Conservation (phyloP, 2,329 filamentous ascomycete genomes). For the Mariannaea sp. region DNA sequence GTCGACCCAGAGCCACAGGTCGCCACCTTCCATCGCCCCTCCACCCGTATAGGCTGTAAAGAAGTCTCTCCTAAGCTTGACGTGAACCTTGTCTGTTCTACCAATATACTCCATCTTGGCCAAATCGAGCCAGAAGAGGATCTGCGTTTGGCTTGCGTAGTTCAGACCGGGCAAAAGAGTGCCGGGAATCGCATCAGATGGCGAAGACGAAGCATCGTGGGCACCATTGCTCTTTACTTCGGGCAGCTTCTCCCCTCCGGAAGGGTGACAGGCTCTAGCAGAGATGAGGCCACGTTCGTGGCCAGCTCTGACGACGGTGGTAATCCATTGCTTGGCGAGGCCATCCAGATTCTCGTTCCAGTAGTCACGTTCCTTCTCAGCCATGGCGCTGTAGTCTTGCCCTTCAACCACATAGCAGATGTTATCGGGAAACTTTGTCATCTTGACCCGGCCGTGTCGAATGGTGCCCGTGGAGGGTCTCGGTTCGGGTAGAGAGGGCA, state of each 20-base stretch:
- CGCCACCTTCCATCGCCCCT: constrained; percentile 12
- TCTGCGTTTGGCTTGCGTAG: constrained; percentile 20
- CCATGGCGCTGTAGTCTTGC: constrained; percentile 12
- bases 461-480: not conserved
- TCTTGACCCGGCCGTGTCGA: not conserved
- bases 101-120: constrained; percentile 27
- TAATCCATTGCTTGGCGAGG: constrained; percentile 20
- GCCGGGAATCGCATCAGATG: no score
- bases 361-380: constrained; percentile 1
- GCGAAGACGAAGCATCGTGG: not conserved
- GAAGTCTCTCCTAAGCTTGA: constrained; percentile 20
- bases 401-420: constrained; percentile 11
- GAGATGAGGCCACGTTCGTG: constrained; percentile 4
- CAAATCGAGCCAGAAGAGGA: constrained; percentile 25
- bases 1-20: constrained; percentile 28
- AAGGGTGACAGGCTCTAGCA: constrained; percentile 9
- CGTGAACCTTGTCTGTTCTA: constrained; percentile 24
- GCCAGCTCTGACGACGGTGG: constrained; percentile 12
- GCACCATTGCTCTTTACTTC: not conserved
- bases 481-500: not conserved
- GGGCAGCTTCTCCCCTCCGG: not conserved
- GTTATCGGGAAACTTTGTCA: constrained; percentile 9
- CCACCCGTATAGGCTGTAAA: constrained; percentile 20
- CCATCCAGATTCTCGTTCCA: constrained; percentile 20
- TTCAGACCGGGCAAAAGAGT: constrained; percentile 14